A percentile compares a stretch with the other conserved stretches of the same genome.
Conservation (phyloP, 139 green algal genomes). For the Chlorella sp. region DNA sequence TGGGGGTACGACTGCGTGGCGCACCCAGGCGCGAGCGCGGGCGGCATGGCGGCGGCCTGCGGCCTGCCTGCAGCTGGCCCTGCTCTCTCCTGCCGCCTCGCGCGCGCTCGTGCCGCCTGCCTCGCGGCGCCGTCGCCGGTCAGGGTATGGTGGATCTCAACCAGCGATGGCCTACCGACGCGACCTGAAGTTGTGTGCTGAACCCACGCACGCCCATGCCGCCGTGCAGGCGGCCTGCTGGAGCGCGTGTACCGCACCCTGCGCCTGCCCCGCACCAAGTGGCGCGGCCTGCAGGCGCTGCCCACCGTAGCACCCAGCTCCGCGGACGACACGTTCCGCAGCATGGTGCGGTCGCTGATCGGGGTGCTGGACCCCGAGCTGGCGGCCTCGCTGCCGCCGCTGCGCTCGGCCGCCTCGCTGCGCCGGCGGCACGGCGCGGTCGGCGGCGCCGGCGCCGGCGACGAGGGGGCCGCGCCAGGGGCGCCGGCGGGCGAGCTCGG, state of each 20-base stretch:
- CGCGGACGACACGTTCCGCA: constrained; percentile 5
- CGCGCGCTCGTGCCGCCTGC: too few relatives aligned
- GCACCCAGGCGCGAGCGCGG: neutral
- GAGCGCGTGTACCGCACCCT: constrained; percentile 49
- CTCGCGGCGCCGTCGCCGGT: too few relatives aligned
- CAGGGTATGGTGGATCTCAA: too few relatives aligned
- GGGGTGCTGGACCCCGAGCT: constrained; percentile 38
- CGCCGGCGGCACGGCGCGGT: neutral
- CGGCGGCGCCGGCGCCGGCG: neutral
- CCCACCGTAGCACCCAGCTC: constrained; percentile 23
- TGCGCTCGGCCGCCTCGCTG: neutral
- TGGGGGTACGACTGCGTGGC: constrained; percentile 68
- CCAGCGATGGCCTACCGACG: too few relatives aligned
- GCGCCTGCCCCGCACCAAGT: constrained; percentile 40
- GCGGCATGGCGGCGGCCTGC: too few relatives aligned
- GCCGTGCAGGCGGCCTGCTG: constrained; percentile 52
- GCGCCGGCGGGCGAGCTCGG: neutral
- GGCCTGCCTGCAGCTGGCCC: neutral
- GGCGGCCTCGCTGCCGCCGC: constrained; percentile 16
- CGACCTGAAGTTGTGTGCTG: too few relatives aligned
- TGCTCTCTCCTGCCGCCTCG: neutral
- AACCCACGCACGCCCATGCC: too few relatives aligned
- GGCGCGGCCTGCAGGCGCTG: constrained; percentile 43
- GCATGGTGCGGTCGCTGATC: constrained; percentile 26
- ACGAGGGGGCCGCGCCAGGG: neutral